Conservation (phyloP, 164 flowering plant genomes). For the Magnolia sinica region DNA sequence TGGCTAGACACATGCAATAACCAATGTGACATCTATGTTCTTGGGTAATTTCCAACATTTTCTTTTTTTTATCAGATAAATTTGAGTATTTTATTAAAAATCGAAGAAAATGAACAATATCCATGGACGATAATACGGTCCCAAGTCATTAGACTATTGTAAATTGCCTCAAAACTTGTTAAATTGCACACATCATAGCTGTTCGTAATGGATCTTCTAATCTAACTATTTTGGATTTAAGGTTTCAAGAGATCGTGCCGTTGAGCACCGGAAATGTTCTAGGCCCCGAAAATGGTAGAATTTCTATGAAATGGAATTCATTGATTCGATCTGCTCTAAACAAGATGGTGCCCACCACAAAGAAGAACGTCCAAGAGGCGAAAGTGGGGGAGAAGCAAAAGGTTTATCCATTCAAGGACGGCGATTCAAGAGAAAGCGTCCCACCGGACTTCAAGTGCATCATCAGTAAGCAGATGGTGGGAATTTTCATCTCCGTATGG, state of each 20-base stretch:
- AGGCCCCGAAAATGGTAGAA: constrained; percentile 45
- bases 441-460: constrained; percentile 43
- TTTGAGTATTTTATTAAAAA: too few relatives aligned
- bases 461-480: constrained; percentile 77
- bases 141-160: too few relatives aligned
- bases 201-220: too few relatives aligned
- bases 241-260: constrained; percentile 82
- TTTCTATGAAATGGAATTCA: constrained; percentile 60
- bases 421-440: constrained; percentile 8
- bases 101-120: not conserved
- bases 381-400: constrained; percentile 16
- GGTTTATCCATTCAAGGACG: constrained; percentile 15
- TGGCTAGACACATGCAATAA: constrained; percentile 15
- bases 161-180: too few relatives aligned
- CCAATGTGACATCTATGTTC: constrained; percentile 24
- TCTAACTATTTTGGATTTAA: constrained; percentile 15
- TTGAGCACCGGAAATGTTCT: constrained; percentile 54
- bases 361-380: constrained; percentile 4
- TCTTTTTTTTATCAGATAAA: too few relatives aligned
- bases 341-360: constrained; percentile 19
- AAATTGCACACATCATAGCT: too few relatives aligned
- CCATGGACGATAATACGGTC: too few relatives aligned
- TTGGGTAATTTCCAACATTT: constrained; percentile 13
- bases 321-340: constrained; percentile 58
- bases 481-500: constrained; percentile 65